phyloP scores from a whole-genome alignment of 140 eudicot species.

The Senecio squalidus region DNA sequence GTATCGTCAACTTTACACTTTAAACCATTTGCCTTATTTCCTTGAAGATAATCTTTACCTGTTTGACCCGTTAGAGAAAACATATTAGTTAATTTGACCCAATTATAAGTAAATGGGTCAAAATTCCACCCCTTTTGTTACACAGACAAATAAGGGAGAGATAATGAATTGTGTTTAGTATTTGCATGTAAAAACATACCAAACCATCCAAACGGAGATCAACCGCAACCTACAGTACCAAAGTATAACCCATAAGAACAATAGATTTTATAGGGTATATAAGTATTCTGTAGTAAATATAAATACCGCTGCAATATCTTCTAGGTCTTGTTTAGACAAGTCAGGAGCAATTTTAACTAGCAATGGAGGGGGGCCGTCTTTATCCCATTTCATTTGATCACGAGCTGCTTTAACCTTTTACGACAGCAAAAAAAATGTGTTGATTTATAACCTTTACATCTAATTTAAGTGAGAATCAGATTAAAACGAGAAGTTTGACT shows the following conservation, averaged over 20 bases:
- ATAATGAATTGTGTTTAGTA: neutral
- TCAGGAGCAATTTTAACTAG: conserved; percentile 98
- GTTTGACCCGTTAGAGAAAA: no score
- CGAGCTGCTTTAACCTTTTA: conserved; percentile 92
- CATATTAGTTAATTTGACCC: no score
- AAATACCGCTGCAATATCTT: conserved; percentile 92
- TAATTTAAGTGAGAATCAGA: neutral
- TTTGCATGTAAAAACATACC: conserved; percentile 42
- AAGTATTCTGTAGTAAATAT: conserved; percentile 6
- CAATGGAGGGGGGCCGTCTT: conserved; percentile 95
- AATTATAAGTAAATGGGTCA: no score
- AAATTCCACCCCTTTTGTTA: no score
- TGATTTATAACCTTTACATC: neutral
- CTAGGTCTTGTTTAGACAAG: conserved; percentile 91
- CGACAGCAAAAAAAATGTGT: conserved; percentile 4
- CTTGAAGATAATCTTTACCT: no score
- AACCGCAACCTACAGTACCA: conserved; percentile 71
- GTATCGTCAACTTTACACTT: no score
- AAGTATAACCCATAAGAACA: conserved; percentile 21
- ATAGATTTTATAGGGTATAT: neutral
- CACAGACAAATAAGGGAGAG: neutral
- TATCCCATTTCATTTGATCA: conserved; percentile 97
- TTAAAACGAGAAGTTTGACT: neutral
- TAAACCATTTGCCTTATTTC: no score
- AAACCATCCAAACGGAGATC: conserved; percentile 89